Evolutionary conservation across 306 rosid genomes (phyloP).

Genomic region (Malus asiatica): DNA sequence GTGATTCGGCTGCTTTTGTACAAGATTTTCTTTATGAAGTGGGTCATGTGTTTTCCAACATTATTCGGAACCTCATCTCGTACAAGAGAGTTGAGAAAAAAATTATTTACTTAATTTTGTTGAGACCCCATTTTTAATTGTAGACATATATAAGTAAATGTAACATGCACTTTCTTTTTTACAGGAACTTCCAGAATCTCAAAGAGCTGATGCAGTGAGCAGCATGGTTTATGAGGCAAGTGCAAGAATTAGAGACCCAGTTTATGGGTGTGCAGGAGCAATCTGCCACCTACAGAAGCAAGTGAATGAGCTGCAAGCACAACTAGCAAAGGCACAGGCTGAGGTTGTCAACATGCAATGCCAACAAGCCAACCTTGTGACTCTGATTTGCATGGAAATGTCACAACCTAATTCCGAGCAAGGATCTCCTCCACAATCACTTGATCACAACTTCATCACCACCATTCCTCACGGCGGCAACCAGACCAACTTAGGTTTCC

Average conservation of each 20-base stretch:
- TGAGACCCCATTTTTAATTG: not conserved
- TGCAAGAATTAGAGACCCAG: conserved; percentile 87
- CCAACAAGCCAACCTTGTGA: conserved; percentile 74
- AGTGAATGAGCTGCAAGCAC: conserved; percentile 82
- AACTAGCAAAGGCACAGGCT: conserved; percentile 79
- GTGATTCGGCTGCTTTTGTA: not conserved
- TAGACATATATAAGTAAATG: not conserved
- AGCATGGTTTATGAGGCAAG: conserved; percentile 96
- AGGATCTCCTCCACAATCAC: conserved; percentile 43
- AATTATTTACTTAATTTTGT: too few species aligned
- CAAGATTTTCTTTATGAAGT: not conserved
- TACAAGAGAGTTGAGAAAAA: not conserved
- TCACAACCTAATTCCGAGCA: conserved; percentile 30
- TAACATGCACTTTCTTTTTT: not conserved
- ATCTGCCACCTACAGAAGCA: conserved; percentile 82
- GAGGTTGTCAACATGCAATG: conserved; percentile 71
- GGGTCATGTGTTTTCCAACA: not conserved
- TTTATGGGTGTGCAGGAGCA: conserved; percentile 83
- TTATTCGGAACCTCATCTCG: not conserved
- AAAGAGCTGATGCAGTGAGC: conserved; percentile 87
- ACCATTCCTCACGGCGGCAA: conserved; percentile 14
- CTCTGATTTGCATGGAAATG: conserved; percentile 75
- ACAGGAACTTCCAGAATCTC: conserved; percentile 85
- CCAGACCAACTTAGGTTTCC: conserved; percentile 38
- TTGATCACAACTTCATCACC: conserved; percentile 30